Conservation (phyloP, 116 monocot species). For the Zostera marina region DNA sequence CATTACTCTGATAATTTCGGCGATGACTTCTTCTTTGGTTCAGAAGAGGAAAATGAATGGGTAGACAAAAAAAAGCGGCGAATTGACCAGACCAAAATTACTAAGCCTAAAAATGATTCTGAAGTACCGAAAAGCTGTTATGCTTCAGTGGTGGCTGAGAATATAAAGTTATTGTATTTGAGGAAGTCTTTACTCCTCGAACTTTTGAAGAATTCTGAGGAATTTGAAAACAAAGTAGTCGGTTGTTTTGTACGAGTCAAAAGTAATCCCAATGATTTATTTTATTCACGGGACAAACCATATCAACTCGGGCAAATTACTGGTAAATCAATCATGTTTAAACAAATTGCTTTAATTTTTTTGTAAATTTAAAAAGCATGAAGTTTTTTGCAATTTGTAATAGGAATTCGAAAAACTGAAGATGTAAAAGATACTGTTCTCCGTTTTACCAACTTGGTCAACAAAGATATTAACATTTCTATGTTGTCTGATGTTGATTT, state of each 20-base stretch:
- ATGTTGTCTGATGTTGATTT: conserved; percentile 72
- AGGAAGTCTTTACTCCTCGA: conserved; percentile 46
- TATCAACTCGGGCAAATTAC: conserved; percentile 57
- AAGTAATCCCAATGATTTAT: conserved; percentile 36
- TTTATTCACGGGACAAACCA: conserved; percentile 18
- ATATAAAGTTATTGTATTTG: conserved; percentile 59
- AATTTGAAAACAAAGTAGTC: conserved; percentile 60
- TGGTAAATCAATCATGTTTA: conserved; percentile 15
- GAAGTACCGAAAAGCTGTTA: conserved; percentile 21
- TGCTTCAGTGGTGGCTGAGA: conserved; percentile 42
- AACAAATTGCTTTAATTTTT: neutral
- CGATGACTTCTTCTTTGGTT: conserved; percentile 23
- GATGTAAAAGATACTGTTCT: conserved; percentile 36
- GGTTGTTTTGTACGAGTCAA: conserved; percentile 85
- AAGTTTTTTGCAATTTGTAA: neutral
- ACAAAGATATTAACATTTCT: conserved; percentile 43
- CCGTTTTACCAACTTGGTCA: conserved; percentile 30
- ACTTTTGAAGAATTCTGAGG: conserved; percentile 29
- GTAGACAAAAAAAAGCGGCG: conserved; percentile 10
- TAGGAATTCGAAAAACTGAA: conserved; percentile 43
- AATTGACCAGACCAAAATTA: conserved; percentile 1
- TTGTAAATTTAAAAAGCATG: neutral
- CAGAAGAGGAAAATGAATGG: conserved; percentile 22
- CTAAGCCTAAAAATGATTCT: conserved; percentile 2
- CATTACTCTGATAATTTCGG: conserved; percentile 38